Percentiles rank a stretch among this genome's conserved stretches.
These are phyloP conservation scores for Piedraia hortae DNA, from an alignment of 2,329 filamentous ascomycete species.

Conservation along the genomic window DNA sequence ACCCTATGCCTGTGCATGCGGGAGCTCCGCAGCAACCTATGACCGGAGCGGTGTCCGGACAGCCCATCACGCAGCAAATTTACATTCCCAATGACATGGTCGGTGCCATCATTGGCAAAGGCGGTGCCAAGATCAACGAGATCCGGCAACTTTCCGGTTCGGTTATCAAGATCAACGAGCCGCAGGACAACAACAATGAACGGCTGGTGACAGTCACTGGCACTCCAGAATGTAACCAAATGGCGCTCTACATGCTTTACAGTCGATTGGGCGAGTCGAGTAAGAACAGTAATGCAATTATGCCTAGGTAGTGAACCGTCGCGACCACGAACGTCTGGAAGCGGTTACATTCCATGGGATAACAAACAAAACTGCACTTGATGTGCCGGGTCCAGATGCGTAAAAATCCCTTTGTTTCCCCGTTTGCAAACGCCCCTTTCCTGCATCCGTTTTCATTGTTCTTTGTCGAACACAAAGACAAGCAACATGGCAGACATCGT, in stretches of 20 bases:
- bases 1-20: constrained; percentile 21
- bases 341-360: too few relatives aligned
- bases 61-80: constrained; percentile 87
- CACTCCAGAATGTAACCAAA: constrained; percentile 94
- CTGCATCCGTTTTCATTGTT: too few relatives aligned
- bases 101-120: constrained; percentile 94
- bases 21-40: constrained; percentile 51
- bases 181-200: constrained; percentile 96
- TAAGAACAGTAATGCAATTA: constrained; percentile 16
- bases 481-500: too few relatives aligned
- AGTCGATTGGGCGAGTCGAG: constrained; percentile 56
- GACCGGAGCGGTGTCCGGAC: constrained; percentile 41
- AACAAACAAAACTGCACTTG: too few relatives aligned
- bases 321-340: too few relatives aligned
- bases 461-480: too few relatives aligned
- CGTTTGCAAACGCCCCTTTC: too few relatives aligned
- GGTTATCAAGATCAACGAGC: constrained; percentile 99
- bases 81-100: constrained; percentile 99
- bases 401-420: too few relatives aligned
- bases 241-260: constrained; percentile 99
- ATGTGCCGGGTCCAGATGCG: too few relatives aligned
- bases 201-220: constrained; percentile 90
- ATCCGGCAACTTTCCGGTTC: constrained; percentile 90
- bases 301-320: too few relatives aligned
- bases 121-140: constrained; percentile 96